Evolutionary conservation across 768 basidiomycete species (phyloP), one percentile per base, ranked within the genome.

Genomic region (Mycena epipterygia): DNA sequence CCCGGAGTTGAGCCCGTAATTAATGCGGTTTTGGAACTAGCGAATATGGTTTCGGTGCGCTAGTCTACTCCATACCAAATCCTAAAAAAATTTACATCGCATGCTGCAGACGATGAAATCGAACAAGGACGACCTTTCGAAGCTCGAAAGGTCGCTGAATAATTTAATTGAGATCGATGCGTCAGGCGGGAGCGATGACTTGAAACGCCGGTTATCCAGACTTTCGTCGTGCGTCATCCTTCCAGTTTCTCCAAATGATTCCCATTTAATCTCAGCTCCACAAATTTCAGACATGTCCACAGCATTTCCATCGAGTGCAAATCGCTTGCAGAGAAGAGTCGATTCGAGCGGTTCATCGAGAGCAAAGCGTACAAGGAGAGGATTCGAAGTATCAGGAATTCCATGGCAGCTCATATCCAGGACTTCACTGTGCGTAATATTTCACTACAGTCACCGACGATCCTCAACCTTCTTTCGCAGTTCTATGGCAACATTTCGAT

Each of bases 371-470:
- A 55, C 52, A 55, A 55, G 21, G 52, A 12, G 35, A 55, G 23
- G n/a, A 55, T 55, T n/a, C 14, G 11, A 33, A 33, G 35, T 33
- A 55, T 55, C 23, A 32, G 33, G 52, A 33, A 55, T 33, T 1
- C 6, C 33, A 5, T 55, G 2, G 32, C 52, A 55, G 52, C 17
- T 33, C 33, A 55, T 33, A 55, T 55, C 23, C 52, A 33, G 21
- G 52, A 55, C 19, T 55, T 55, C 52, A 55, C 52, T 23, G 52
- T 55, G 33, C 52, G 52, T 55, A 33, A 55, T 35, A 33, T 35
- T 21, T 14, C 32, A 23, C 33, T 7, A 35, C 9, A n/a, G 23
- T 35, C n/a, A 21, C 7, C 12, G 8, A 3, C 30, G 27, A 9
- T 51, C 27, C 27, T n/a, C 21, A 29, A 51, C 49, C 23, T 6